A percentile compares a stretch with the other conserved stretches of the same genome.
These are phyloP conservation scores for Umbelopsis sp. DNA, from an alignment of 192 early-diverging fungal species.

Conservation along the genomic window DNA sequence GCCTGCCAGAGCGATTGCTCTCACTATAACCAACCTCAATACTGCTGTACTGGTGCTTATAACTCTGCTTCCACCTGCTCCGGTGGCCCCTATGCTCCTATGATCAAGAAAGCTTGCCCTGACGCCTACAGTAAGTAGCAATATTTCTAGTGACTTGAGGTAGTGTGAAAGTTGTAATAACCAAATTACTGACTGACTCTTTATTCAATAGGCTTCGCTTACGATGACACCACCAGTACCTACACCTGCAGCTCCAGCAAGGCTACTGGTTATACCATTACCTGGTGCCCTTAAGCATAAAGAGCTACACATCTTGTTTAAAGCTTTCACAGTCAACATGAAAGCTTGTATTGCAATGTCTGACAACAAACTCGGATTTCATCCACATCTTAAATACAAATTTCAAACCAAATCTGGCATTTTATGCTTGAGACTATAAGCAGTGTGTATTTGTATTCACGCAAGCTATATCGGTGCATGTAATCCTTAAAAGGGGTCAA, in stretches of 20 bases:
- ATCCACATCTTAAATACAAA: too few relatives aligned
- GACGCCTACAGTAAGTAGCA: constrained; percentile 27
- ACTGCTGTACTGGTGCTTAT: constrained; percentile 35
- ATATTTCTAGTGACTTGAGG: background rate
- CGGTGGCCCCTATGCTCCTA: constrained; percentile 31
- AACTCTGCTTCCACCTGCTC: constrained; percentile 24
- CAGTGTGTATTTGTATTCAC: background rate
- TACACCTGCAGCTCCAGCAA: constrained; percentile 22
- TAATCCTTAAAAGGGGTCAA: too few relatives aligned
- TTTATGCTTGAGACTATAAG: too few relatives aligned
- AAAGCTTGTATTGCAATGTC: too few relatives aligned
- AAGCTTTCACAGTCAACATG: too few relatives aligned
- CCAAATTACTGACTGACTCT: background rate
- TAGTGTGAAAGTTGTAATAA: background rate
- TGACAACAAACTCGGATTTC: too few relatives aligned
- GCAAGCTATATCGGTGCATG: too few relatives aligned
- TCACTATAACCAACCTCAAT: constrained; percentile 24
- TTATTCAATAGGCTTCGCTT: constrained; percentile 22
- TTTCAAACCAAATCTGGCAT: too few relatives aligned
- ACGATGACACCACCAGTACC: constrained; percentile 34
- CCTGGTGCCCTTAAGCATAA: constrained; percentile 9
- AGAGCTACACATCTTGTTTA: background rate
- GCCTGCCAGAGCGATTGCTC: constrained; percentile 37
- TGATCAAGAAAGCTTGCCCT: constrained; percentile 30
- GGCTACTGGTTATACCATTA: constrained; percentile 9